Evolutionary conservation across 2,329 filamentous ascomycete species (phyloP).

Genomic region (Exserohilum rostratum): DNA sequence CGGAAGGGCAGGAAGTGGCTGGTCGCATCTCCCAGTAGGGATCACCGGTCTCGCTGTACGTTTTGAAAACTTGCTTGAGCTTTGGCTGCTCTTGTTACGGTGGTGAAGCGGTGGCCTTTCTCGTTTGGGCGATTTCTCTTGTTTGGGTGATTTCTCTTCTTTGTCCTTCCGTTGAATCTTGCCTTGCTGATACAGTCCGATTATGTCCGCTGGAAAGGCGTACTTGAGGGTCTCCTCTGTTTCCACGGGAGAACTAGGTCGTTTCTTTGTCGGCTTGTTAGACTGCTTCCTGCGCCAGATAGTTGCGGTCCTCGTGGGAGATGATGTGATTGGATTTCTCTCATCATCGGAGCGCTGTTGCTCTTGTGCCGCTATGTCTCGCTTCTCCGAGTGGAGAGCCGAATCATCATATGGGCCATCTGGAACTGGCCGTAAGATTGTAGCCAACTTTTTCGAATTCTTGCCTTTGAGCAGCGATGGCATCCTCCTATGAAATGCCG

Average conservation of each 20-base stretch:
- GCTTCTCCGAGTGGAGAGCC: conserved; percentile 45
- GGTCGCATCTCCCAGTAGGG: conserved; percentile 37
- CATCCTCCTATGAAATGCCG: conserved; percentile 23
- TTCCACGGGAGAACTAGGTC: conserved; percentile 21
- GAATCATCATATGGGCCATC: conserved; percentile 26
- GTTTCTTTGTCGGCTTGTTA: conserved; percentile 5
- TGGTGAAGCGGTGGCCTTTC: not conserved
- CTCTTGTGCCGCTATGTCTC: conserved; percentile 41
- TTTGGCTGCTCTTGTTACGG: conserved; percentile 14
- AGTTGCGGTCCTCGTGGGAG: conserved; percentile 20
- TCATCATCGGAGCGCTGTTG: conserved; percentile 31
- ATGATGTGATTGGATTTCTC: conserved; percentile 22
- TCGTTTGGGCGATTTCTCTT: conserved; percentile 3
- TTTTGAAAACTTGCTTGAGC: conserved; percentile 26
- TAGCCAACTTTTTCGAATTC: conserved; percentile 32
- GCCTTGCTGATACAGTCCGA: conserved; percentile 55
- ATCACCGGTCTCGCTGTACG: conserved; percentile 48
- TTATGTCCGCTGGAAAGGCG: conserved; percentile 37
- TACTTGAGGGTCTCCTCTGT: conserved; percentile 33
- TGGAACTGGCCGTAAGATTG: conserved; percentile 47
- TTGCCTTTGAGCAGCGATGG: conserved; percentile 28
- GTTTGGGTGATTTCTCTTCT: conserved; percentile 19
- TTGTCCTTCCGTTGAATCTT: conserved; percentile 49
- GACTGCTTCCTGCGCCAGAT: conserved; percentile 24
- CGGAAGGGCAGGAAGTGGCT: conserved; percentile 38